A percentile compares a stretch with the other conserved stretches of the same genome.
Evolutionary conservation across 1,284 basidiomycete genomes (phyloP).

Genomic region (Exobasidium rhododendri): DNA sequence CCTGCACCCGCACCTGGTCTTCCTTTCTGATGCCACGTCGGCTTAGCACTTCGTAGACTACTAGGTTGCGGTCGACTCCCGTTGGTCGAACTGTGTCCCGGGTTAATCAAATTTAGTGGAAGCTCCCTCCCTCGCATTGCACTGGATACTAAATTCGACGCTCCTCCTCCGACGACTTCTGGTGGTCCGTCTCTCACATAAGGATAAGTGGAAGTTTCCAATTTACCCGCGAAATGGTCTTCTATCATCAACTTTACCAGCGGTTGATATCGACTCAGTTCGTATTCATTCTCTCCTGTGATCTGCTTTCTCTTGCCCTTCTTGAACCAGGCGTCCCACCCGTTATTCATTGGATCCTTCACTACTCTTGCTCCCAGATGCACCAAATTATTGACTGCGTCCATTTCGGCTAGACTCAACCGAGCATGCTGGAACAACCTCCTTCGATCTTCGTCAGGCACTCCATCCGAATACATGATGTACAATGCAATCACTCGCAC

Average conservation of each 20-base stretch:
- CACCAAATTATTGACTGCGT: constrained; percentile 82
- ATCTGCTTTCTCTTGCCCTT: constrained; percentile 70
- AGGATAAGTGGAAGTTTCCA: constrained; percentile 79
- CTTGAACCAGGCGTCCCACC: constrained; percentile 57
- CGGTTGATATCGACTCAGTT: constrained; percentile 90
- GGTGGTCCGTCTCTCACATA: constrained; percentile 83
- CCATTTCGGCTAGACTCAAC: constrained; percentile 82
- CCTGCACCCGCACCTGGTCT: constrained; percentile 21
- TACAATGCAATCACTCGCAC: constrained; percentile 95
- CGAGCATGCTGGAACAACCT: constrained; percentile 95
- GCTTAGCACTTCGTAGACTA: constrained; percentile 39
- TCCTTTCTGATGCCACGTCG: constrained; percentile 43
- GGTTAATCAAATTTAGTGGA: background rate
- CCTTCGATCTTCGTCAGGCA: constrained; percentile 92
- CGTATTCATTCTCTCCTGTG: constrained; percentile 79
- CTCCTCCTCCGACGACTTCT: constrained; percentile 38
- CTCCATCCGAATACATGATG: constrained; percentile 91
- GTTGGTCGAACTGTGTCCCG: background rate
- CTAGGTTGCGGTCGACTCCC: constrained; percentile 23
- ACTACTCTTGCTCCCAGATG: constrained; percentile 79
- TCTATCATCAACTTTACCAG: constrained; percentile 78
- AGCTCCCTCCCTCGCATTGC: constrained; percentile 1
- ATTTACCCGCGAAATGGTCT: constrained; percentile 75
- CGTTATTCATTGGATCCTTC: constrained; percentile 59
- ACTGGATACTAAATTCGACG: constrained; percentile 1